phyloP scores from a whole-genome alignment of 306 rosid species.

The Rosa multiflora region DNA sequence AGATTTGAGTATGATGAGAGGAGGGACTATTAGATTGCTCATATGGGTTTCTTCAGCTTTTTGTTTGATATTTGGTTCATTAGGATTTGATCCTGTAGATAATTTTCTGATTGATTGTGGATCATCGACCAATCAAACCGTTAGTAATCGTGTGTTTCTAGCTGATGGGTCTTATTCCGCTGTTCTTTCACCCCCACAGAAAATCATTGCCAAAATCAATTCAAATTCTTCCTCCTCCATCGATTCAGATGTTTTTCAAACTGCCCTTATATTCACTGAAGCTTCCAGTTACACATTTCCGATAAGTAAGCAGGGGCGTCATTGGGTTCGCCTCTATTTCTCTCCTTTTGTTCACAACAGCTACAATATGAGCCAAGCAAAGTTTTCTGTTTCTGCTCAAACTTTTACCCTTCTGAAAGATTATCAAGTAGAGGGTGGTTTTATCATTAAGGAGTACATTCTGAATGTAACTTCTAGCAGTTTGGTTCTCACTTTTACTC shows the following conservation, averaged over 20 bases:
- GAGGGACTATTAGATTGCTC: constrained; percentile 23
- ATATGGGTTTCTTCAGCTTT: constrained; percentile 32
- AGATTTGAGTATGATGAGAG: constrained; percentile 25
- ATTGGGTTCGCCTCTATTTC: constrained; percentile 71
- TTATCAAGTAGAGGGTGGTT: constrained; percentile 27
- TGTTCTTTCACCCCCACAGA: constrained; percentile 40
- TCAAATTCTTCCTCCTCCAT: constrained; percentile 28
- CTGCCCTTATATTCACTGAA: constrained; percentile 50
- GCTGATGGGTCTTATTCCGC: constrained; percentile 42
- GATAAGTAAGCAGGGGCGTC: constrained; percentile 46
- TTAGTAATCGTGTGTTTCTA: constrained; percentile 46
- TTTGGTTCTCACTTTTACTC: constrained; percentile 52
- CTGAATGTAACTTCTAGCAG: constrained; percentile 38
- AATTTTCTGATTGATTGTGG: constrained; percentile 59
- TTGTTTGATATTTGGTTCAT: constrained; percentile 36
- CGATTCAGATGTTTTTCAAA: constrained; percentile 39
- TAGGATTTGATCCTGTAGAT: constrained; percentile 34
- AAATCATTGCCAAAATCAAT: constrained; percentile 26
- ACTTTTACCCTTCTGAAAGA: constrained; percentile 46
- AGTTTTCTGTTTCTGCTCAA: constrained; percentile 69
- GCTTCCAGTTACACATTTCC: constrained; percentile 52
- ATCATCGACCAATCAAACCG: constrained; percentile 37
- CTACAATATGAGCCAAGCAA: constrained; percentile 49
- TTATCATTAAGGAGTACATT: constrained; percentile 48
- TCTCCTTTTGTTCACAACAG: constrained; percentile 38